phyloP scores from a whole-genome alignment of 2,329 filamentous ascomycete genomes.

The Neofusicoccum sp. region DNA sequence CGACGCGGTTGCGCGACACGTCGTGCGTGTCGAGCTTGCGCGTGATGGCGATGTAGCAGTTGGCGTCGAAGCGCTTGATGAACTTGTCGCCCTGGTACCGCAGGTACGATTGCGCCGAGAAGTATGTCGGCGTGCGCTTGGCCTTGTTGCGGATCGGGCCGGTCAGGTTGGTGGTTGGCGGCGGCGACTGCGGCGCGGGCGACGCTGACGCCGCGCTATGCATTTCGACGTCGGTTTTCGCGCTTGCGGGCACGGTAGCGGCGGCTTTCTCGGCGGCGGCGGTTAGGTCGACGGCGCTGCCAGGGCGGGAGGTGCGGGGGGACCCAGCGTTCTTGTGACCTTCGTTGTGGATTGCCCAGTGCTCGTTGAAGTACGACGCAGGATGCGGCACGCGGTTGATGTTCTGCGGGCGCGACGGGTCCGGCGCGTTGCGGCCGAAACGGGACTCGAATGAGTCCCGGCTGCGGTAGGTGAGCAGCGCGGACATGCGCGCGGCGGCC shows the following conservation, averaged over 20 bases:
- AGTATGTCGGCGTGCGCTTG: constrained; percentile 69
- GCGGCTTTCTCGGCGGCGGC: constrained; percentile 34
- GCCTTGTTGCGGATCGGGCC: constrained; percentile 29
- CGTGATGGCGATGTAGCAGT: constrained; percentile 98
- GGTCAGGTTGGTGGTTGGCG: constrained; percentile 26
- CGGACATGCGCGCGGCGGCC: constrained; percentile 94
- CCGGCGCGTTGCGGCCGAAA: constrained; percentile 90
- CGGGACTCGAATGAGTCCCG: constrained; percentile 95
- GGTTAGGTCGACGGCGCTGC: constrained; percentile 33
- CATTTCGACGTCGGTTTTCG: constrained; percentile 51
- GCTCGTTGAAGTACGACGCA: constrained; percentile 44
- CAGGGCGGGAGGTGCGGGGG: constrained; percentile 44
- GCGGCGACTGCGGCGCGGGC: constrained; percentile 29
- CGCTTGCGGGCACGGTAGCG: constrained; percentile 28
- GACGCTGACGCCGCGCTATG: constrained; percentile 45
- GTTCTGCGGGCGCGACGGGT: constrained; percentile 79
- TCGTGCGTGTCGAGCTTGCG: constrained; percentile 98
- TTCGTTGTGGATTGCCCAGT: constrained; percentile 57
- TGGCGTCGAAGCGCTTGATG: constrained; percentile 94
- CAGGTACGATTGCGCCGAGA: constrained; percentile 96
- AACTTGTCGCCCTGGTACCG: constrained; percentile 97
- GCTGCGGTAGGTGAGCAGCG: constrained; percentile 91
- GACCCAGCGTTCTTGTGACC: constrained; percentile 52
- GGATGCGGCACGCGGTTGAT: constrained; percentile 70
- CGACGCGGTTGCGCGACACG: constrained; percentile 73